Conservation (phyloP, 2,329 filamentous ascomycete species). For the Cladosporium velox region DNA sequence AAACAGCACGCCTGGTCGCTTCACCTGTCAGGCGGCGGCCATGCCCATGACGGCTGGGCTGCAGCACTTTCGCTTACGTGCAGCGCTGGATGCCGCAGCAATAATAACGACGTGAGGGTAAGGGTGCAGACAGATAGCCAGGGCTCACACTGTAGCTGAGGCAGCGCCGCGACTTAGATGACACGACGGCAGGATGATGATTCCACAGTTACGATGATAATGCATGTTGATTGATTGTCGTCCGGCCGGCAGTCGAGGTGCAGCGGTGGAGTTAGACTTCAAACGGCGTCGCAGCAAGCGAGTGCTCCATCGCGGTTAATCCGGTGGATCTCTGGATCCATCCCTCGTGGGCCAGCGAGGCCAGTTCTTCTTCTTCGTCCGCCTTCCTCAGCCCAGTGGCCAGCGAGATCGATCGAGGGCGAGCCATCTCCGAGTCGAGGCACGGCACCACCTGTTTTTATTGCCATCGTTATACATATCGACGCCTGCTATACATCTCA, state of each 20-base stretch:
- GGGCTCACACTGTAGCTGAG: neutral
- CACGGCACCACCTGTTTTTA: neutral
- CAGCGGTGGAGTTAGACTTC: slow-evolving; percentile 10
- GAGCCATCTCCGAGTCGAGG: slow-evolving; percentile 11
- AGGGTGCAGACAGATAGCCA: neutral
- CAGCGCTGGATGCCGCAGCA: slow-evolving; percentile 4
- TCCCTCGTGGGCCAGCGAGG: neutral
- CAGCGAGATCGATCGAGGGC: neutral
- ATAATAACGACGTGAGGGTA: neutral
- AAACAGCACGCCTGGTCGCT: neutral
- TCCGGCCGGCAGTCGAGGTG: neutral
- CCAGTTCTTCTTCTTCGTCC: neutral
- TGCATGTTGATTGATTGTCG: neutral
- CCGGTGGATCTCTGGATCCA: neutral
- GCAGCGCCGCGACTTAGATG: neutral
- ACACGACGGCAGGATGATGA: neutral
- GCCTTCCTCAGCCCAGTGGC: neutral
- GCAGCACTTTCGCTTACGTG: slow-evolving; percentile 12
- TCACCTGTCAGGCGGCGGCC: neutral
- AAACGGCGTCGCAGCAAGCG: slow-evolving; percentile 18
- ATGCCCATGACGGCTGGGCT: slow-evolving; percentile 1
- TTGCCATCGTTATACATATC: neutral
- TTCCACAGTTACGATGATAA: neutral
- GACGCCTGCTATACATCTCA: neutral
- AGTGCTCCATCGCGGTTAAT: slow-evolving; percentile 5